These are phyloP conservation scores for Pholiota microspora DNA, from an alignment of 768 basidiomycete species.

Conservation along the genomic window DNA sequence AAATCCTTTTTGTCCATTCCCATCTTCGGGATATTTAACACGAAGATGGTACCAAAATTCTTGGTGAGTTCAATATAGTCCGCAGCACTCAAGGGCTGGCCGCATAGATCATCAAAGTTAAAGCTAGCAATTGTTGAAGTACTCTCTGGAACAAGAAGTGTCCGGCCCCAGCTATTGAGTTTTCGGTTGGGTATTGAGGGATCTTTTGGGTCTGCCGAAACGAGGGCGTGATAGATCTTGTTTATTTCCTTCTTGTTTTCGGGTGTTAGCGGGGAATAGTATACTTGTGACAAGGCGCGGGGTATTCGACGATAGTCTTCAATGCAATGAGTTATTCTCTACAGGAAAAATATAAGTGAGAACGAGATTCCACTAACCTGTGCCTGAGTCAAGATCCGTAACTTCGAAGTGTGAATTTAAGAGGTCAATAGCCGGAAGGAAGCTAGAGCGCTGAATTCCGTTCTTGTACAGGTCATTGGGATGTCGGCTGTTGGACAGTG, in stretches of 20 bases:
- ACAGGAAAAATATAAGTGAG: conserved; percentile 2
- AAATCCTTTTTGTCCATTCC: conserved; percentile 83
- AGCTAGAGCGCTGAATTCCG: conserved; percentile 93
- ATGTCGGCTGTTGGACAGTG: conserved; percentile 66
- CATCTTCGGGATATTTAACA: conserved; percentile 88
- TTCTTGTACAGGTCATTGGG: conserved; percentile 98
- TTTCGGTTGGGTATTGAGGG: conserved; percentile 59
- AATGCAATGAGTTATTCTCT: conserved; percentile 2
- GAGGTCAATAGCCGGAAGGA: conserved; percentile 92
- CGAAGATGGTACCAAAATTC: conserved; percentile 84
- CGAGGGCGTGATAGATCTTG: conserved; percentile 80
- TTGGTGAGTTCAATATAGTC: conserved; percentile 95
- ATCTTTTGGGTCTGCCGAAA: conserved; percentile 51
- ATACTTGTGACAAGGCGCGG: conserved; percentile 89
- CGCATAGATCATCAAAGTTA: conserved; percentile 83
- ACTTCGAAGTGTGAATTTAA: conserved; percentile 86
- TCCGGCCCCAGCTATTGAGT: conserved; percentile 90
- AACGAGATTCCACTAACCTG: conserved; percentile 53
- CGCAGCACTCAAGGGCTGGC: conserved; percentile 85
- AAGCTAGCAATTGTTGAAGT: conserved; percentile 82
- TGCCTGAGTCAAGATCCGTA: conserved; percentile 93
- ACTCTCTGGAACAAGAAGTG: conserved; percentile 74
- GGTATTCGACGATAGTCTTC: conserved; percentile 94
- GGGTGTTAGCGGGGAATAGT: conserved; percentile 76
- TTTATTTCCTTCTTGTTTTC: conserved; percentile 68